Base-by-base conservation (phyloP, 495 filamentous ascomycete genomes). In the Xylaria palmicola region DNA sequence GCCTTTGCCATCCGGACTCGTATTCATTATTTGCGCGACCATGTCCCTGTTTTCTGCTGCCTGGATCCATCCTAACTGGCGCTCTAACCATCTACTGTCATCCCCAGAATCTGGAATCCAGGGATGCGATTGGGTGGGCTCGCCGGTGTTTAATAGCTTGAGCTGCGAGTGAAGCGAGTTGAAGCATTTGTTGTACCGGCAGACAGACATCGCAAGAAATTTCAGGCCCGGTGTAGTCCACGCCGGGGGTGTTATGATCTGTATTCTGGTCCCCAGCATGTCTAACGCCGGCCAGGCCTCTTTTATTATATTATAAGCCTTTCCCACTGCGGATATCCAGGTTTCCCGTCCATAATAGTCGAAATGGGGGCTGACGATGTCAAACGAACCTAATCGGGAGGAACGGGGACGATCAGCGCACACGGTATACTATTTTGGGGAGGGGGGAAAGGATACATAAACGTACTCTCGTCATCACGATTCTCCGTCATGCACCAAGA, bases 401-500 rank as follows among this genome's bases (percentile, higher is more conserved):
- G 17, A 34, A n/a, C n/a, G n/a, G 22, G 3, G n/a, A 30, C 19
- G 10, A 30, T 51, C 6, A 30, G 48, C 10, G 0, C 3, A 32
- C 13, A 1, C 9, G 6, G 5, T 0, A 7, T 34, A n/a, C n/a
- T n/a, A n/a, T n/a, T n/a, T n/a, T n/a, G n/a, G n/a, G n/a, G n/a
- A n/a, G n/a, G n/a, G n/a, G n/a, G n/a, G 6, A 20, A 50, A 34
- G 19, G 4, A 50, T 20, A 20, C 13, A 20, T 32, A 30, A 22
- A 2, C 50, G 6, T 20, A 37, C 50, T 6, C 12, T 19, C 7
- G 6, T 51, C 29, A 19, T 34, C 27, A 36, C 8, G 8, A 34
- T 22, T 51, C n/a, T 51, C 48, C 7, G 48, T 51, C 1, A 51
- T 51, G 12, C 48, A 36, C 48, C 48, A 51, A 29, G 48, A 32